Percentiles rank a stretch among this genome's conserved stretches.
Conservation (phyloP, 768 basidiomycete species). For the Coprinopsis sp. region DNA sequence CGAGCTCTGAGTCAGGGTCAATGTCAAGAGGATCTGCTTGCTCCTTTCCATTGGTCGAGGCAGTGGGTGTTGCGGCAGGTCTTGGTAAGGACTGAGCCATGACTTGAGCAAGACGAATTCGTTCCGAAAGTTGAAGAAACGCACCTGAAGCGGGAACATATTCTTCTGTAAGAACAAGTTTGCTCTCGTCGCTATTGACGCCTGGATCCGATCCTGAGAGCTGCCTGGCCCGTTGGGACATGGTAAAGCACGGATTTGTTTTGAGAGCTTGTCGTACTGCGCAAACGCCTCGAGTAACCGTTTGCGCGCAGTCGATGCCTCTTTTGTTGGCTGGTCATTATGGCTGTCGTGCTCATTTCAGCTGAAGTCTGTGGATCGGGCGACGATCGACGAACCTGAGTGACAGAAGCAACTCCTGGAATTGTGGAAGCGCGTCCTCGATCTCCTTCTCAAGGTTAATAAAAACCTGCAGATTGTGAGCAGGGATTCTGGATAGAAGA, state of each 20-base stretch:
- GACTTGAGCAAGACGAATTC: background rate
- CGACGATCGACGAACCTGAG: constrained; percentile 46
- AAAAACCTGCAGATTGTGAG: constrained; percentile 46
- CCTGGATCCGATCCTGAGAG: constrained; percentile 81
- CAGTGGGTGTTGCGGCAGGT: constrained; percentile 30
- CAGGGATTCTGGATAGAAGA: background rate
- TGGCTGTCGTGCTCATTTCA: constrained; percentile 21
- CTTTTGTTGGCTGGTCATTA: constrained; percentile 53
- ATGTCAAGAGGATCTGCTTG: constrained; percentile 38
- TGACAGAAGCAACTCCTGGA: constrained; percentile 77
- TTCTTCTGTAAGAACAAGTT: constrained; percentile 82
- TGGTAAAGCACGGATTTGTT: constrained; percentile 74
- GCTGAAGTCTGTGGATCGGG: too few relatives aligned
- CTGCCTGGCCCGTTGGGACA: constrained; percentile 55
- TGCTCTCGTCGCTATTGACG: constrained; percentile 72
- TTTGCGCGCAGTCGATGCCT: constrained; percentile 70
- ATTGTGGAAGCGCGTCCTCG: constrained; percentile 80
- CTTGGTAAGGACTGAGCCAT: background rate
- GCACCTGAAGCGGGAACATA: constrained; percentile 83
- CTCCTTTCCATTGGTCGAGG: constrained; percentile 36
- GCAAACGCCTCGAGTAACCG: constrained; percentile 80
- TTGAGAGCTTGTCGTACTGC: constrained; percentile 85
- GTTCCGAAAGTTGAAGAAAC: too few relatives aligned
- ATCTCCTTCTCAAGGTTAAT: constrained; percentile 81
- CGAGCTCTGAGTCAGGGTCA: constrained; percentile 67